phyloP scores from a whole-genome alignment of 2,329 filamentous ascomycete species.

The Fusarium avenaceum region DNA sequence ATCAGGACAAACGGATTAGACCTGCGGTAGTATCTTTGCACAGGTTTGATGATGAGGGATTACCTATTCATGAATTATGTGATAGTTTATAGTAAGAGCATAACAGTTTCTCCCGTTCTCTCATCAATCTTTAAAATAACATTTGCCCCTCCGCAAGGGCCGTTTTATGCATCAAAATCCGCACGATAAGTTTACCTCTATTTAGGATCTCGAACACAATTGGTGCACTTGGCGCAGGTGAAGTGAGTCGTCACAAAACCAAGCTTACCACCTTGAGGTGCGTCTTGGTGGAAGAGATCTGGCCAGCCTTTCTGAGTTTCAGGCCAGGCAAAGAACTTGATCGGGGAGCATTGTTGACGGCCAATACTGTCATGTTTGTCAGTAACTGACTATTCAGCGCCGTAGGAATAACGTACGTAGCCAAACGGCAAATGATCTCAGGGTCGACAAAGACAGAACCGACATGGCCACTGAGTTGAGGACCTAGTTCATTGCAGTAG shows the following conservation, averaged over 20 bases:
- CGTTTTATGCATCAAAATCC: not conserved
- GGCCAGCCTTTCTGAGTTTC: slow-evolving; percentile 44
- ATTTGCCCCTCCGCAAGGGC: slow-evolving; percentile 1
- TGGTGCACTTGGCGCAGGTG: slow-evolving; percentile 46
- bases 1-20: not conserved
- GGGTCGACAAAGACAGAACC: slow-evolving; percentile 47
- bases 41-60: slow-evolving; percentile 16
- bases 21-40: not conserved
- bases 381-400: not conserved
- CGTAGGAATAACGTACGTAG: slow-evolving; percentile 30
- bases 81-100: not conserved
- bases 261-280: slow-evolving; percentile 29
- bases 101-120: slow-evolving; percentile 7
- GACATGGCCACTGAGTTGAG: slow-evolving; percentile 40
- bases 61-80: slow-evolving; percentile 7
- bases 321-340: slow-evolving; percentile 46
- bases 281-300: slow-evolving; percentile 38
- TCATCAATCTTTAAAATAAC: not conserved
- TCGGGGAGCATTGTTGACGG: slow-evolving; percentile 20
- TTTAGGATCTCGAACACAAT: slow-evolving; percentile 31
- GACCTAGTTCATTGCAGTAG: slow-evolving; percentile 40
- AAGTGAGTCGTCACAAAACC: slow-evolving; percentile 45
- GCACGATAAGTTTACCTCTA: not conserved
- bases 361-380: slow-evolving; percentile 20
- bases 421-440: slow-evolving; percentile 45